Evolutionary conservation across 129 eudicot species (phyloP).

Genomic region (Chrysanthemum seticuspe): DNA sequence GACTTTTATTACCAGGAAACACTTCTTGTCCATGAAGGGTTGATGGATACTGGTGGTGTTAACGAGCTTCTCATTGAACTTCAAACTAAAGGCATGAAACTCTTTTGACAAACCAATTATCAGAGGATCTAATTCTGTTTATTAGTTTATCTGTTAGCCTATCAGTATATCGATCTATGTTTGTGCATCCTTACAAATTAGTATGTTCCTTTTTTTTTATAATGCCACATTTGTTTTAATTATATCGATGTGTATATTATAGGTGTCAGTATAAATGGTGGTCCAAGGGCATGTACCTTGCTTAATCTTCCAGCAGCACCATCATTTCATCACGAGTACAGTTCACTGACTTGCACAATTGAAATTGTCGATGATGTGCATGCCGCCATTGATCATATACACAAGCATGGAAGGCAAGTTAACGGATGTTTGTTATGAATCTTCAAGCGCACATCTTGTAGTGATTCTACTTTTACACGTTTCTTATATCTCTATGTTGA

Average conservation of each 20-base stretch:
- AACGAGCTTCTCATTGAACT: conserved; percentile 83
- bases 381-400: conserved; percentile 97
- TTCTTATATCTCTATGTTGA: background rate
- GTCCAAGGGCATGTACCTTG: conserved; percentile 70
- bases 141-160: conserved; percentile 5
- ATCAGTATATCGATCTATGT: background rate
- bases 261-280: conserved; percentile 89
- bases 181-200: background rate
- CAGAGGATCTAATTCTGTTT: conserved; percentile 9
- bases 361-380: conserved; percentile 93
- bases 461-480: conserved; percentile 3
- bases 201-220: too few relatives aligned
- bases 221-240: background rate
- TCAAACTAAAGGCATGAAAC: conserved; percentile 68
- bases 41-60: conserved; percentile 62
- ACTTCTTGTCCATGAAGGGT: conserved; percentile 85
- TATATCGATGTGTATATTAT: conserved; percentile 21
- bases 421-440: background rate
- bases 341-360: conserved; percentile 83
- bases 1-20: conserved; percentile 66
- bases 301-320: conserved; percentile 73
- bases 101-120: background rate
- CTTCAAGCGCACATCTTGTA: background rate
- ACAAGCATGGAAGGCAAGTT: conserved; percentile 84
- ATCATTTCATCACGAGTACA: conserved; percentile 85